phyloP scores from a whole-genome alignment of 108 stramenopile genomes.

The Stephanodiscus minutulus region DNA sequence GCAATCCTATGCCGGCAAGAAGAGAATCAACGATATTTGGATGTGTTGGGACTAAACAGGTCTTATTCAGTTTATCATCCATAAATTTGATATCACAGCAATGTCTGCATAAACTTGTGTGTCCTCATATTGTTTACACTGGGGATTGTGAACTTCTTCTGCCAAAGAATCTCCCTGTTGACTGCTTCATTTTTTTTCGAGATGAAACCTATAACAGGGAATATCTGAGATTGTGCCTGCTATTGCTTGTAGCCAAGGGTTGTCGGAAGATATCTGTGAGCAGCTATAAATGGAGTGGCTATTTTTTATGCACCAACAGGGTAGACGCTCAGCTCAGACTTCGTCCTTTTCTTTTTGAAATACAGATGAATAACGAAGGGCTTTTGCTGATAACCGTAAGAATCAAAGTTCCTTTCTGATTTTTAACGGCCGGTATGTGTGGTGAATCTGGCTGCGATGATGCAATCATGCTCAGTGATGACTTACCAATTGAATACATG shows the following conservation, averaged over 20 bases:
- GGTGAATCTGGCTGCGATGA: too few relatives aligned
- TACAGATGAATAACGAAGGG: too few relatives aligned
- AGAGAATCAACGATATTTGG: constrained; percentile 42
- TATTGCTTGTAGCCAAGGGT: constrained; percentile 17
- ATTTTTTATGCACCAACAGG: too few relatives aligned
- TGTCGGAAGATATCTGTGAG: constrained; percentile 46
- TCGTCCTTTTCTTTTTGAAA: too few relatives aligned
- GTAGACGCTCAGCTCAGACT: too few relatives aligned
- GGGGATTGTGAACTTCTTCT: constrained; percentile 31
- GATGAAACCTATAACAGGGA: constrained; percentile 31
- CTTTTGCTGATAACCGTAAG: too few relatives aligned
- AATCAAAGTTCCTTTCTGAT: too few relatives aligned
- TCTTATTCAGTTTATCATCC: constrained; percentile 35
- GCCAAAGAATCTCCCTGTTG: constrained; percentile 26
- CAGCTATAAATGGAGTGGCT: too few relatives aligned
- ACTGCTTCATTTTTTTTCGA: constrained; percentile 37
- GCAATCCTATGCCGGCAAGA: constrained; percentile 25
- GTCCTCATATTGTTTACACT: constrained; percentile 44
- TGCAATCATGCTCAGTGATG: too few relatives aligned
- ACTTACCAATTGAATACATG: too few relatives aligned
- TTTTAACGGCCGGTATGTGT: too few relatives aligned
- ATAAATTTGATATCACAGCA: constrained; percentile 25
- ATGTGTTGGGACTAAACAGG: constrained; percentile 46
- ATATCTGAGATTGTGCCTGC: constrained; percentile 29
- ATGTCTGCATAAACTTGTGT: too few relatives aligned